Base-by-base conservation (phyloP, 257 asterid species). In the Rhazya stricta region DNA sequence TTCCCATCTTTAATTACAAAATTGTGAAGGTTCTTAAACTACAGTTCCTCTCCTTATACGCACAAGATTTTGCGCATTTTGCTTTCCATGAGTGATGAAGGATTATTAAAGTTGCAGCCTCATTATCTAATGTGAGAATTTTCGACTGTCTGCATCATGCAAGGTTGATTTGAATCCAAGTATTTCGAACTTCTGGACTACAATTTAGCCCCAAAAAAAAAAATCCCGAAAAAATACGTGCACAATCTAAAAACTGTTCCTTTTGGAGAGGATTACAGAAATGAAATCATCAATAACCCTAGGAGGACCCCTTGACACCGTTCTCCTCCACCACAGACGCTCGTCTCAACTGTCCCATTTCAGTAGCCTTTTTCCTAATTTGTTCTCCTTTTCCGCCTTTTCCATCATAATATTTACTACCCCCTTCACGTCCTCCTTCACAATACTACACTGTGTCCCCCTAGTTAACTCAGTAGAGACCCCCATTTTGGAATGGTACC, bases 401-500 rank as follows among this genome's bases (percentile, higher is more conserved):
- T 80, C 94, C 85, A 94, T 79, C 71, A 84, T 93, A 13, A 19
- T 30, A 27, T 84, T 84, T 6, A 92, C 78, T 75, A 89, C 96
- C n/a, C 58, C 79, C 85, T 67, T 89, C 79, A 94, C 99, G 5
- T 85, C 85, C 29, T 89, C 94, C 62, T 76, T 84, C 6, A 62
- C 84, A 37, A 94, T 39, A 16, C 56, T 71, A 69, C 83, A 68
- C 23, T 78, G 76, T 39, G 78, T 65, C 5, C 93, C 95, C 77
- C 88, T 84, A n/a, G 89, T 75, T 62, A 93, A 45, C 79, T 86
- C 98, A 34, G 88, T 75, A 23, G 89, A 85, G 25, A 92, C 97
- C 0, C 92, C 96, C 88, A 94, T 83, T 16, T 94, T 94, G 39
- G 89, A 82, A 48, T 92, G 92, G 75, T 89, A 94, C 45, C 87